phyloP scores from a whole-genome alignment of 345 rosid species.

The Citropsis articulata region DNA sequence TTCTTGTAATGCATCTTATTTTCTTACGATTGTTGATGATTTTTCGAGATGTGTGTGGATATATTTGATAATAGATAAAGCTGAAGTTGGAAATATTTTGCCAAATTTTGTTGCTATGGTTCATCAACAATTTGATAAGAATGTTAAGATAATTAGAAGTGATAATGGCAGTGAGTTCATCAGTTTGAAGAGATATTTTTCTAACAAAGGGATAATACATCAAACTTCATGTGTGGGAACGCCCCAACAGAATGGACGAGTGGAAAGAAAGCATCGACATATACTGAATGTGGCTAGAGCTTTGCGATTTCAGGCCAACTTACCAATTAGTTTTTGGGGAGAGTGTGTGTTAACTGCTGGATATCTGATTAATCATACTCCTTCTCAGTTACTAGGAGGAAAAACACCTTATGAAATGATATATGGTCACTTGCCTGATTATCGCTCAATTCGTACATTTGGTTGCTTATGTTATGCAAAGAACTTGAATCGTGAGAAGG shows the following conservation, averaged over 20 bases:
- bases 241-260: not conserved
- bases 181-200: conserved; percentile 5
- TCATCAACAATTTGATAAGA: not conserved
- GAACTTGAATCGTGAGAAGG: not conserved
- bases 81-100: not conserved
- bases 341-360: no score
- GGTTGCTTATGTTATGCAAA: no score
- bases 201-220: not conserved
- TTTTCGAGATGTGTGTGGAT: not conserved
- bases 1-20: conserved; percentile 11
- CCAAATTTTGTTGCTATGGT: not conserved
- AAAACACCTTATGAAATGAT: no score
- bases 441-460: no score
- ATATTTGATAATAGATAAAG: conserved; percentile 1
- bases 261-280: not conserved
- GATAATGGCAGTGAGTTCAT: conserved; percentile 1
- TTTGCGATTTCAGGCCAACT: no score
- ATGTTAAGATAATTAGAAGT: not conserved
- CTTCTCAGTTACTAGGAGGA: no score
- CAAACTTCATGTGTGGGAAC: not conserved
- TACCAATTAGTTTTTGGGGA: no score
- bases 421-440: no score
- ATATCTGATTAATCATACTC: no score
- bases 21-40: conserved; percentile 12
- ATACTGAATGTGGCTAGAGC: no score